phyloP scores from a whole-genome alignment of 805 yeast species.

The Candida methanosorbosa region DNA sequence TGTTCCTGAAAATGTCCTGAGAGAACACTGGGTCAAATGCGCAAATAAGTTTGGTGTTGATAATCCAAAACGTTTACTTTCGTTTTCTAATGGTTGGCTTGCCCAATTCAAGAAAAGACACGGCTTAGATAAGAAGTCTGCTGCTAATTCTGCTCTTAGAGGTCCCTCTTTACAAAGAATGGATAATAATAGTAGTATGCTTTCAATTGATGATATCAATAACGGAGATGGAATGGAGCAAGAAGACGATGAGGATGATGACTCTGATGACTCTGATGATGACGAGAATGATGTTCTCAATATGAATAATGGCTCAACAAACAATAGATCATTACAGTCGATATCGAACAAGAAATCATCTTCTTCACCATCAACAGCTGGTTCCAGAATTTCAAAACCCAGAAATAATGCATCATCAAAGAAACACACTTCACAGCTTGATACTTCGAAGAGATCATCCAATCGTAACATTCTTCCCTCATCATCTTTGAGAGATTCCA shows the following conservation, averaged over 20 bases:
- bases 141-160: too few species aligned
- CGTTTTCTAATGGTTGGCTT: conserved; percentile 58
- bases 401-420: neutral
- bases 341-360: neutral
- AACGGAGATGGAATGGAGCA: neutral
- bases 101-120: conserved; percentile 53
- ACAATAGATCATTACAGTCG: neutral
- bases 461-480: too few species aligned
- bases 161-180: too few species aligned
- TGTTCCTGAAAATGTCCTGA: conserved; percentile 43
- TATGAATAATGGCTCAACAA: too few species aligned
- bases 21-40: conserved; percentile 48
- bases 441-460: too few species aligned
- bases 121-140: conserved; percentile 21
- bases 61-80: conserved; percentile 47
- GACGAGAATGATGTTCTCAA: neutral
- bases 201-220: too few species aligned
- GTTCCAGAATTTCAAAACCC: neutral
- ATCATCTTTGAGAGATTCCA: neutral
- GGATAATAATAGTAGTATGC: too few species aligned
- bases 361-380: neutral
- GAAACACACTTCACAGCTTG: too few species aligned
- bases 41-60: conserved; percentile 50
- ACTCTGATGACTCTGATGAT: neutral
- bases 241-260: conserved; percentile 1